A percentile compares a stretch with the other conserved stretches of the same genome.
These are phyloP conservation scores for Phaffomyces opuntiae DNA, from an alignment of 805 yeast species.

Conservation along the genomic window DNA sequence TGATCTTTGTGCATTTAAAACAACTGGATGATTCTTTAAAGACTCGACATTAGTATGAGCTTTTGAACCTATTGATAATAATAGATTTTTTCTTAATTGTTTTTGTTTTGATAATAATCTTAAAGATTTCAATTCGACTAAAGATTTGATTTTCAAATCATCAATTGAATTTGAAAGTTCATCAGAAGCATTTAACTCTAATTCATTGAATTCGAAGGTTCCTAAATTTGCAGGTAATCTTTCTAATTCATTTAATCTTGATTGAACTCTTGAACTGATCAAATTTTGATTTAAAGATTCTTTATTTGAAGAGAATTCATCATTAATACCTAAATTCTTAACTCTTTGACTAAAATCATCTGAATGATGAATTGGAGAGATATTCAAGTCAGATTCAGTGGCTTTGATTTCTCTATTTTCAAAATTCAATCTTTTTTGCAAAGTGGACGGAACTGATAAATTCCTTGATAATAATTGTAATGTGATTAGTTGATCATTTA, in stretches of 20 bases:
- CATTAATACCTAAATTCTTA: slow-evolving; percentile 24
- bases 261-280: slow-evolving; percentile 46
- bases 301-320: slow-evolving; percentile 26
- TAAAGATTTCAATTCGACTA: slow-evolving; percentile 64
- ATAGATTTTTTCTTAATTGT: slow-evolving; percentile 52
- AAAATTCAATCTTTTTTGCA: slow-evolving; percentile 34
- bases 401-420: background rate
- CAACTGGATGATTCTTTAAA: slow-evolving; percentile 45
- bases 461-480: slow-evolving; percentile 61
- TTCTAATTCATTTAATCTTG: slow-evolving; percentile 56
- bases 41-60: slow-evolving; percentile 49
- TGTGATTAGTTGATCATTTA: slow-evolving; percentile 54
- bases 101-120: slow-evolving; percentile 65
- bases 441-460: slow-evolving; percentile 50
- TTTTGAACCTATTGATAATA: slow-evolving; percentile 45
- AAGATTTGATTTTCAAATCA: slow-evolving; percentile 53
- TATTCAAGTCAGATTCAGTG: background rate
- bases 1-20: slow-evolving; percentile 63
- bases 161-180: slow-evolving; percentile 42
- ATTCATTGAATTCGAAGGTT: slow-evolving; percentile 39
- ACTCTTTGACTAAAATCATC: slow-evolving; percentile 26
- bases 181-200: slow-evolving; percentile 37
- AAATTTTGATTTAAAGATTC: slow-evolving; percentile 33
- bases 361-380: slow-evolving; percentile 22
- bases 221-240: slow-evolving; percentile 66